Evolutionary conservation across 2,329 filamentous ascomycete genomes (phyloP).

Genomic region (Madurella fahalii): DNA sequence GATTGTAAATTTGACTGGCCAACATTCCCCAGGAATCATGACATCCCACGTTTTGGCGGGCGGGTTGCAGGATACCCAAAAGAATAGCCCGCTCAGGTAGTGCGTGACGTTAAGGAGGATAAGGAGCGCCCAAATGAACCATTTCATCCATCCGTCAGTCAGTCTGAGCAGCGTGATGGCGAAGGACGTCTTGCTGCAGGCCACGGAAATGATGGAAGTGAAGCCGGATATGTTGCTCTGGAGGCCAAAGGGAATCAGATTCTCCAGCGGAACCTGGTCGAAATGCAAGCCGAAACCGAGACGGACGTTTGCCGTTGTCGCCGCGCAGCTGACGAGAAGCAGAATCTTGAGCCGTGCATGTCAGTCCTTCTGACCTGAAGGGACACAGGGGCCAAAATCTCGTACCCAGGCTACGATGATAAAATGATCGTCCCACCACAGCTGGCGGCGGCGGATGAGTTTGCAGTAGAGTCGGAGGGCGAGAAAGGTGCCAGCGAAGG

Average conservation of each 20-base stretch:
- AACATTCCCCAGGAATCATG: constrained; percentile 26
- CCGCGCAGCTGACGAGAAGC: constrained; percentile 14
- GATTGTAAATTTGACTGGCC: constrained; percentile 21
- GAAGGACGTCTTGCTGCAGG: constrained; percentile 38
- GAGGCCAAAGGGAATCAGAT: constrained; percentile 14
- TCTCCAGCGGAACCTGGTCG: constrained; percentile 15
- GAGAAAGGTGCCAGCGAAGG: constrained; percentile 12
- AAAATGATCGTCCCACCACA: constrained; percentile 34
- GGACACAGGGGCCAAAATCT: no score
- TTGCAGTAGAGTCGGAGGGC: constrained; percentile 27
- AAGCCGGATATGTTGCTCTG: constrained; percentile 24
- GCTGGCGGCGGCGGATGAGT: constrained; percentile 19
- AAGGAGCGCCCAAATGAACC: constrained; percentile 31
- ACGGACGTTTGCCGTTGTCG: constrained; percentile 16
- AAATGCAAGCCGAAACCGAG: constrained; percentile 22
- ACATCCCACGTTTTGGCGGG: constrained; percentile 28
- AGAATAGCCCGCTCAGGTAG: constrained; percentile 25
- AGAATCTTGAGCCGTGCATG: constrained; percentile 8
- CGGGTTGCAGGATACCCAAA: constrained; percentile 30
- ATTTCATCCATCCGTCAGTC: constrained; percentile 27
- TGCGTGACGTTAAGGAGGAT: constrained; percentile 32
- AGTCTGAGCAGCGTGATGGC: constrained; percentile 35
- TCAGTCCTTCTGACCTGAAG: not conserved
- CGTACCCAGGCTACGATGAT: constrained; percentile 29
- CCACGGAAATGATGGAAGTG: constrained; percentile 31